Conservation (phyloP, 2,329 filamentous ascomycete genomes). For the Aphanocladium album region DNA sequence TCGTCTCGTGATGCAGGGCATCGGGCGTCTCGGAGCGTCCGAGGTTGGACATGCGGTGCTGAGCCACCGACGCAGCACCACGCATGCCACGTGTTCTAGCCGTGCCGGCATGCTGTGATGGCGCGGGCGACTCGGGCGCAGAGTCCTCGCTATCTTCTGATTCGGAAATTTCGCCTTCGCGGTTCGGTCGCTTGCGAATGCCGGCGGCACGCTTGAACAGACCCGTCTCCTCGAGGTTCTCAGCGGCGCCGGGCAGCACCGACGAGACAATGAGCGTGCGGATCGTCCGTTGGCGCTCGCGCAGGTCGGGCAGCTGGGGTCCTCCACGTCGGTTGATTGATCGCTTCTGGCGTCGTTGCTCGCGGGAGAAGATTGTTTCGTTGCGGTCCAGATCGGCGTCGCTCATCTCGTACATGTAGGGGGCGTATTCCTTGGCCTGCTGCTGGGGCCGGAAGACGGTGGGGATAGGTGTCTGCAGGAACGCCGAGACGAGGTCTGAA, state of each 20-base stretch:
- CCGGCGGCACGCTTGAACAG: slow-evolving; percentile 75
- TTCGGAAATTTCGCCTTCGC: slow-evolving; percentile 74
- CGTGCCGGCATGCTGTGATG: slow-evolving; percentile 69
- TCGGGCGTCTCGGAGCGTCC: slow-evolving; percentile 89
- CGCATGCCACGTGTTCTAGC: slow-evolving; percentile 84
- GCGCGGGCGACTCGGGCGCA: slow-evolving; percentile 75
- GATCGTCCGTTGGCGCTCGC: slow-evolving; percentile 89
- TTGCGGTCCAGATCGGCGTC: slow-evolving; percentile 86
- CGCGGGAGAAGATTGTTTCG: slow-evolving; percentile 86
- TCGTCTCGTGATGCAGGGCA: slow-evolving; percentile 63
- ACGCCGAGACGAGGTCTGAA: slow-evolving; percentile 77
- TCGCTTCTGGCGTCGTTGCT: slow-evolving; percentile 90
- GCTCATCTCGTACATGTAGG: slow-evolving; percentile 89
- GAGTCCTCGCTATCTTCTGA: slow-evolving; percentile 92
- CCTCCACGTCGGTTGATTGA: slow-evolving; percentile 92
- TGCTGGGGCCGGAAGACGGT: slow-evolving; percentile 86
- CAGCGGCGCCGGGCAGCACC: slow-evolving; percentile 81
- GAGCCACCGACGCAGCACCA: slow-evolving; percentile 79
- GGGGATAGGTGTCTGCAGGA: slow-evolving; percentile 77
- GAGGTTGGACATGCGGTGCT: slow-evolving; percentile 78
- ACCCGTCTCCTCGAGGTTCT: slow-evolving; percentile 75
- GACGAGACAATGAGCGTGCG: slow-evolving; percentile 88
- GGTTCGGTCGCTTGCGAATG: slow-evolving; percentile 48
- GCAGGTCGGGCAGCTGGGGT: slow-evolving; percentile 89
- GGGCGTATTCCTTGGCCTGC: slow-evolving; percentile 88